Conservation (phyloP, 2,329 filamentous ascomycete genomes). For the Dactylonectria estremocensis region DNA sequence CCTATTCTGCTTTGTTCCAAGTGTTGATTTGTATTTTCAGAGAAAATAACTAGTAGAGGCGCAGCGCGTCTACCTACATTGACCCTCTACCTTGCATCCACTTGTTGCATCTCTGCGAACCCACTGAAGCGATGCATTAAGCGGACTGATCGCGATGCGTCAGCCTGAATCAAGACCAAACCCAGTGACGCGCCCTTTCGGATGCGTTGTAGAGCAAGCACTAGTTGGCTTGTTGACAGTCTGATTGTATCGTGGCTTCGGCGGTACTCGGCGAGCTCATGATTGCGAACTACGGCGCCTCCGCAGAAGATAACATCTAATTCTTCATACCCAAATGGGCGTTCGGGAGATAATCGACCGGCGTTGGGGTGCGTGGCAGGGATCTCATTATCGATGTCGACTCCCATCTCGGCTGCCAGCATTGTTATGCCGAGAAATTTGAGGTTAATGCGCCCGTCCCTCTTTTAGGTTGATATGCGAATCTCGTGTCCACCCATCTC, state of each 20-base stretch:
- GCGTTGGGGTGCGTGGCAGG: not conserved
- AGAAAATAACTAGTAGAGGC: too few relatives aligned
- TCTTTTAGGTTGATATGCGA: not conserved
- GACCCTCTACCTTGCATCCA: too few relatives aligned
- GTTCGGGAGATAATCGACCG: not conserved
- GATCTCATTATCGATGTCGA: conserved; percentile 9
- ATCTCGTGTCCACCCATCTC: conserved; percentile 8
- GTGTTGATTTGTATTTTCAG: too few relatives aligned
- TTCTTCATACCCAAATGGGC: conserved; percentile 1
- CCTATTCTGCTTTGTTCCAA: too few relatives aligned
- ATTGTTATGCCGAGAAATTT: conserved; percentile 18
- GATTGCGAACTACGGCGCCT: conserved; percentile 5
- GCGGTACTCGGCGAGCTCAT: conserved; percentile 3
- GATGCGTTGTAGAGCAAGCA: conserved; percentile 8
- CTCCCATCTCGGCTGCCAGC: conserved; percentile 16
- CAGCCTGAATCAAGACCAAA: conserved; percentile 2
- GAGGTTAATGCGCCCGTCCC: not conserved
- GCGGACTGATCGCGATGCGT: conserved; percentile 4
- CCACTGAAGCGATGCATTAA: conserved; percentile 1
- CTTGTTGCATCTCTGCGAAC: conserved; percentile 1
- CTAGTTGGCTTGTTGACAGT: conserved; percentile 10
- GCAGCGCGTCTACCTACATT: too few relatives aligned
- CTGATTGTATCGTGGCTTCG: not conserved
- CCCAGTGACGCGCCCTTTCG: not conserved
- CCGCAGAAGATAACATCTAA: conserved; percentile 14